A percentile compares a stretch with the other conserved stretches of the same genome.
phyloP scores from a whole-genome alignment of 2,329 filamentous ascomycete genomes.

The Erysiphe pisi region DNA sequence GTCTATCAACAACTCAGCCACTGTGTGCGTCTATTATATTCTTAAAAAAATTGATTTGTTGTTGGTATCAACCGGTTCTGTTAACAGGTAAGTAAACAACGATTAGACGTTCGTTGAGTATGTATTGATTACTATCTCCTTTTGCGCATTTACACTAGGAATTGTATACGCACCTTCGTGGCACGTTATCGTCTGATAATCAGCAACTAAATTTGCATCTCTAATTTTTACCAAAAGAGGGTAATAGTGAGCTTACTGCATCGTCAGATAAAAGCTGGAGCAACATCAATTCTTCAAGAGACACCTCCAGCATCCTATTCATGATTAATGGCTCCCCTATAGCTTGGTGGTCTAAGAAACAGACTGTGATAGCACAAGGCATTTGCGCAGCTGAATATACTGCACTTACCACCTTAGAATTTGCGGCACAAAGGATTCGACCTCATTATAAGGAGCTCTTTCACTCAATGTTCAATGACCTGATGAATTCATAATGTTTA shows the following conservation, averaged over 20 bases:
- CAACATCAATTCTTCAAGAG: neutral
- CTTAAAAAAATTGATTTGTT: too few relatives aligned
- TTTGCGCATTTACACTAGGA: too few relatives aligned
- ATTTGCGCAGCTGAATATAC: slow-evolving; percentile 13
- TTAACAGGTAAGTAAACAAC: too few relatives aligned
- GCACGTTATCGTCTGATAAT: neutral
- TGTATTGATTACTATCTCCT: too few relatives aligned
- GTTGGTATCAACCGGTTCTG: too few relatives aligned
- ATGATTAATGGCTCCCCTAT: neutral
- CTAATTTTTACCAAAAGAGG: neutral
- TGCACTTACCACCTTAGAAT: neutral
- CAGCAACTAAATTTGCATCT: neutral
- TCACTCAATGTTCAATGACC: too few relatives aligned
- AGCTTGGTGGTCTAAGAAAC: slow-evolving; percentile 14
- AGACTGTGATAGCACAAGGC: neutral
- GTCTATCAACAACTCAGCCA: too few relatives aligned
- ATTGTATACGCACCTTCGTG: too few relatives aligned
- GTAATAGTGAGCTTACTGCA: neutral
- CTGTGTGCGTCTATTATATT: too few relatives aligned
- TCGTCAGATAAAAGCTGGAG: neutral
- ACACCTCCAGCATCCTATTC: neutral
- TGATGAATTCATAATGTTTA: too few relatives aligned
- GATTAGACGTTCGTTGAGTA: too few relatives aligned
- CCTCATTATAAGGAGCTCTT: slow-evolving; percentile 4
- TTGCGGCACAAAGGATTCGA: neutral